These are phyloP conservation scores for Pythium volutum DNA, from an alignment of 352 stramenopile genomes.

Conservation along the genomic window DNA sequence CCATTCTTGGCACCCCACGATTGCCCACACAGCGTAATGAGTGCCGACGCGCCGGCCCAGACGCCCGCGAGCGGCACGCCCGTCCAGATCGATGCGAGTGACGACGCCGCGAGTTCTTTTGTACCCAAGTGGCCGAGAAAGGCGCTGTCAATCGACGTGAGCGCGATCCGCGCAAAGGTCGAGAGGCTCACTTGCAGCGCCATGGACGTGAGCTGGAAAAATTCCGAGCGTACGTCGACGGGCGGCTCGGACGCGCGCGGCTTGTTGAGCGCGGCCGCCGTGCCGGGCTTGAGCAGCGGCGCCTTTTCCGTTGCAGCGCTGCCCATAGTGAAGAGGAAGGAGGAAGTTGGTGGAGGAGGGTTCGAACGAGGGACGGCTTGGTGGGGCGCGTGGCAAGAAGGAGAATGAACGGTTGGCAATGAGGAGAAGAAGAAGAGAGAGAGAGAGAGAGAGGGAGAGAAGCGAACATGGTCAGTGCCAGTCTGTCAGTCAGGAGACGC, in stretches of 20 bases:
- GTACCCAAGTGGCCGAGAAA: slow-evolving; percentile 77
- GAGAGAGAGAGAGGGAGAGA: too few relatives aligned
- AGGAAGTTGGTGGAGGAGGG: too few relatives aligned
- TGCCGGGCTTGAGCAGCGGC: slow-evolving; percentile 28
- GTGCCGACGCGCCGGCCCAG: slow-evolving; percentile 63
- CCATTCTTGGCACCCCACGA: slow-evolving; percentile 69
- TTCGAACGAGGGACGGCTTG: background rate
- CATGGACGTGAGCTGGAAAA: slow-evolving; percentile 69
- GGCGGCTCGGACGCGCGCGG: slow-evolving; percentile 28
- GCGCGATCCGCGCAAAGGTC: slow-evolving; percentile 69
- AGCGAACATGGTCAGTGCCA: too few relatives aligned
- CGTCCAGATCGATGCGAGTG: slow-evolving; percentile 74
- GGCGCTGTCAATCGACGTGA: slow-evolving; percentile 74
- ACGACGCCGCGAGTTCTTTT: slow-evolving; percentile 67
- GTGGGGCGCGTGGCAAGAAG: background rate
- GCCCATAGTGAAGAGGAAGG: too few relatives aligned
- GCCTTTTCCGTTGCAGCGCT: slow-evolving; percentile 14
- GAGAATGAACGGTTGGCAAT: too few relatives aligned
- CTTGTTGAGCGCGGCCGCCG: too few relatives aligned
- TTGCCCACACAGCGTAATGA: slow-evolving; percentile 79
- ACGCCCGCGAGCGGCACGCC: slow-evolving; percentile 64
- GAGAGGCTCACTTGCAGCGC: slow-evolving; percentile 77
- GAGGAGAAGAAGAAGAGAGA: too few relatives aligned
- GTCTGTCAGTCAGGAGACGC: too few relatives aligned
- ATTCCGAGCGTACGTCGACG: slow-evolving; percentile 56